phyloP scores from a whole-genome alignment of 2,329 filamentous ascomycete genomes.

The Fusarium sarcochroum region DNA sequence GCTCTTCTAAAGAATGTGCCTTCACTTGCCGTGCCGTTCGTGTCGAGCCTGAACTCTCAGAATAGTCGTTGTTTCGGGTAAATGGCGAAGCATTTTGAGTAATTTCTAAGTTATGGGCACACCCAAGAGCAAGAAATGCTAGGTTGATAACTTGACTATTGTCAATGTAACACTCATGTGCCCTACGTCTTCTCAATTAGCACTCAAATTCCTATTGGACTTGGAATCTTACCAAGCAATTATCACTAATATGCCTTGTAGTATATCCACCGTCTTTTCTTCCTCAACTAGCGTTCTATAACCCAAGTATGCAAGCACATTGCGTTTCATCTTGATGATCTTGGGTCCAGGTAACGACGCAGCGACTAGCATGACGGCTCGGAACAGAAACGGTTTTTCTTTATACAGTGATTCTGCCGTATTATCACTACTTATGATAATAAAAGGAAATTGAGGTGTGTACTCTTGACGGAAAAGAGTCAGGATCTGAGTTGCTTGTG shows the following conservation, averaged over 20 bases:
- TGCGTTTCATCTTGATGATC: conserved; percentile 58
- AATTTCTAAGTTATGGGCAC: conserved; percentile 59
- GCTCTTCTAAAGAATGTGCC: conserved; percentile 54
- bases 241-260: conserved; percentile 62
- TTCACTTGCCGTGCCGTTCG: conserved; percentile 40
- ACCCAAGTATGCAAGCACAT: conserved; percentile 59
- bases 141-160: conserved; percentile 56
- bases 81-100: conserved; percentile 34
- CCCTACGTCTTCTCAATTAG: conserved; percentile 46
- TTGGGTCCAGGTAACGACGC: conserved; percentile 48
- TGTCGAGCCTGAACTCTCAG: conserved; percentile 26
- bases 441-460: conserved; percentile 57
- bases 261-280: conserved; percentile 58
- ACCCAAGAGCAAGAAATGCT: conserved; percentile 58
- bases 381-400: conserved; percentile 57
- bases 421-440: conserved; percentile 51
- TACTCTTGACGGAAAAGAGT: conserved; percentile 52
- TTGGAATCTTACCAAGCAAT: conserved; percentile 59
- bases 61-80: conserved; percentile 20
- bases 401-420: conserved; percentile 50
- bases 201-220: not conserved
- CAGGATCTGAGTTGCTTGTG: conserved; percentile 55
- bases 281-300: conserved; percentile 59
- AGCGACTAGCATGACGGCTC: conserved; percentile 57
- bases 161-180: conserved; percentile 52